phyloP scores from a whole-genome alignment of 2,329 filamentous ascomycete species.

The Fusarium dlaminii region DNA sequence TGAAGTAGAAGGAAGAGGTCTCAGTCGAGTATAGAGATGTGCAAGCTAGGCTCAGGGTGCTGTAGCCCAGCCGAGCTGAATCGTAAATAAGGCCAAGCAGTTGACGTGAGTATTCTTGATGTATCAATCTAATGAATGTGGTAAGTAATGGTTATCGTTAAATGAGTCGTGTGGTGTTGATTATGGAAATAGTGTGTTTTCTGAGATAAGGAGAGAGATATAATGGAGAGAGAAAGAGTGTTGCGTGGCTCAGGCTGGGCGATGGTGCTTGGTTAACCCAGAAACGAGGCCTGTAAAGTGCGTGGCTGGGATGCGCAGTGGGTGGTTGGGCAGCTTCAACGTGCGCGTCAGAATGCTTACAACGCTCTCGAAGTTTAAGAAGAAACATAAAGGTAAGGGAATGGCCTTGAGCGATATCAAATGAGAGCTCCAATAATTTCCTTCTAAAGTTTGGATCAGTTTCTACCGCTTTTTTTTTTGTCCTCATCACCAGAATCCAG shows the following conservation, averaged over 20 bases:
- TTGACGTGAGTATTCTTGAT: neutral
- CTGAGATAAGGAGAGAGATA: conserved; percentile 1
- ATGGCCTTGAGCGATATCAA: neutral
- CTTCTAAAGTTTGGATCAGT: too few species aligned
- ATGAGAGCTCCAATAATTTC: neutral
- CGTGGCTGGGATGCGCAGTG: conserved; percentile 41
- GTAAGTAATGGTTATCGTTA: neutral
- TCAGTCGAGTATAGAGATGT: conserved; percentile 18
- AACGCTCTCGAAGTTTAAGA: neutral
- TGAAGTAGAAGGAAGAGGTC: conserved; percentile 31
- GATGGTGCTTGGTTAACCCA: conserved; percentile 41
- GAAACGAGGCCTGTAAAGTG: conserved; percentile 41
- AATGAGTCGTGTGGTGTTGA: neutral
- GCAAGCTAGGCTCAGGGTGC: conserved; percentile 40
- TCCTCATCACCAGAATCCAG: neutral
- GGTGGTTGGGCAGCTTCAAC: conserved; percentile 34
- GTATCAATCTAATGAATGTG: neutral
- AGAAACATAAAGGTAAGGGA: neutral
- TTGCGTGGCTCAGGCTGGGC: conserved; percentile 24
- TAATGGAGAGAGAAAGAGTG: conserved; percentile 3
- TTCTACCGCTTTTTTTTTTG: neutral
- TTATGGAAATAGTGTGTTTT: neutral
- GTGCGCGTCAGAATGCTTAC: neutral
- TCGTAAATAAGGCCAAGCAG: conserved; percentile 16
- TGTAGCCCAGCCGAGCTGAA: conserved; percentile 43